These are phyloP conservation scores for Albophoma yamanashiensis DNA, from an alignment of 2,329 filamentous ascomycete species.

Conservation along the genomic window DNA sequence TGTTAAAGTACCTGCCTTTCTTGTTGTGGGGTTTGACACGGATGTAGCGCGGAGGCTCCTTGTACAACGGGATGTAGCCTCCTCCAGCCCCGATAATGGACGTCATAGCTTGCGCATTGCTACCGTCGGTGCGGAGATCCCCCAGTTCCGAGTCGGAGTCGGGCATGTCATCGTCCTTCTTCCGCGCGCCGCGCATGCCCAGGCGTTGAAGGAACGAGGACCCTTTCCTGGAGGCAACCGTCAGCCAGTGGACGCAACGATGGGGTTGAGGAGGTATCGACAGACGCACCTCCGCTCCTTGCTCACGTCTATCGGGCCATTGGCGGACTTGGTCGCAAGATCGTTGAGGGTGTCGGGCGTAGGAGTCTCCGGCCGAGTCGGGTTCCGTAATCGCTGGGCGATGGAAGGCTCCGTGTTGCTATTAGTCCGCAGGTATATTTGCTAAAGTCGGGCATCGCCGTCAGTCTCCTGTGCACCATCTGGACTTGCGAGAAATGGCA, in stretches of 20 bases:
- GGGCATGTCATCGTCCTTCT: constrained; percentile 50
- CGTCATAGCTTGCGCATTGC: constrained; percentile 73
- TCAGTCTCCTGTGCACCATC: neutral
- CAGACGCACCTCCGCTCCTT: constrained; percentile 54
- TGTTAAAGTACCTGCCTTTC: constrained; percentile 70
- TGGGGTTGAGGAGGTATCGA: neutral
- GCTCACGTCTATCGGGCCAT: constrained; percentile 28
- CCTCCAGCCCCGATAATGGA: constrained; percentile 56
- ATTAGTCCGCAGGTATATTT: constrained; percentile 28
- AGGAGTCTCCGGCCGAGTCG: constrained; percentile 41
- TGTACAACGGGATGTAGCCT: constrained; percentile 77
- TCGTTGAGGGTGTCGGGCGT: constrained; percentile 31
- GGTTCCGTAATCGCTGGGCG: constrained; percentile 41
- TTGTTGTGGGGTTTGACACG: constrained; percentile 75
- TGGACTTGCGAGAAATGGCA: neutral
- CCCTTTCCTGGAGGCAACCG: constrained; percentile 53
- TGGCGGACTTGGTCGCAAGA: constrained; percentile 23
- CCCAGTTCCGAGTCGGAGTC: constrained; percentile 63
- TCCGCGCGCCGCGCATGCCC: constrained; percentile 62
- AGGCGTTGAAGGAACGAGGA: constrained; percentile 82
- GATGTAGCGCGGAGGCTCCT: constrained; percentile 85
- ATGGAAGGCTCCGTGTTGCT: constrained; percentile 32
- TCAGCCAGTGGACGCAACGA: neutral
- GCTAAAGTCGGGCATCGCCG: constrained; percentile 10
- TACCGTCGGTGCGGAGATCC: constrained; percentile 61